phyloP scores from a whole-genome alignment of 495 filamentous ascomycete species.

The Aspergillus ostianus region DNA sequence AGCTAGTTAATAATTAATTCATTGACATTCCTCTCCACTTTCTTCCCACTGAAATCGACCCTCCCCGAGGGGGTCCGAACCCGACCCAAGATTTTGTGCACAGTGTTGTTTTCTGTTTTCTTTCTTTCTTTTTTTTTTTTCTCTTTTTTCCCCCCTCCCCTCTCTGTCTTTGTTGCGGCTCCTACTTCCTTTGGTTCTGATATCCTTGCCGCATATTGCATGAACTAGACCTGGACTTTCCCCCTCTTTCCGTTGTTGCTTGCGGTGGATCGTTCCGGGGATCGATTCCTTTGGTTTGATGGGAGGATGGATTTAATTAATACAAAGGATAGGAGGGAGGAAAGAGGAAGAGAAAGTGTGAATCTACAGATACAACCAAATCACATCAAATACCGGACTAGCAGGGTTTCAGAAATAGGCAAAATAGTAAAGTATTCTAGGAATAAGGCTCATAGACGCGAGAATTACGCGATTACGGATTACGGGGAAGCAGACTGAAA shows the following conservation, averaged over 20 bases:
- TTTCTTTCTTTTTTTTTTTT: background rate
- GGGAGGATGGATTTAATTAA: slow-evolving; percentile 6
- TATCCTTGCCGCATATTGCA: slow-evolving; percentile 17
- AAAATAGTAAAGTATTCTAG: no score
- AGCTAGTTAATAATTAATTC: no score
- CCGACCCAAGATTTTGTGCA: background rate
- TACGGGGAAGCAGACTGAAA: background rate
- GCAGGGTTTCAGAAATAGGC: no score
- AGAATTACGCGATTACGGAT: background rate
- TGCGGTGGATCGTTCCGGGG: slow-evolving; percentile 6
- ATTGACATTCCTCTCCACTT: background rate
- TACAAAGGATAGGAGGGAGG: slow-evolving; percentile 13
- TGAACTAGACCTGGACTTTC: slow-evolving; percentile 15
- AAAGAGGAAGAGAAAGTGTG: slow-evolving; percentile 17
- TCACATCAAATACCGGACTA: no score
- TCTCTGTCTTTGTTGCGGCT: slow-evolving; percentile 15
- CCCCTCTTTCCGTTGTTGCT: slow-evolving; percentile 3
- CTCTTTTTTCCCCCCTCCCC: no score
- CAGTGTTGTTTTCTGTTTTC: background rate
- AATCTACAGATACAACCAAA: background rate
- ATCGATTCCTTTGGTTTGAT: slow-evolving; percentile 1
- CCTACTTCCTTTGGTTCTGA: slow-evolving; percentile 13
- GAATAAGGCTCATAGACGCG: no score
- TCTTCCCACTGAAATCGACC: background rate
- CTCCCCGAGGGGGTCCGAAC: background rate